These are phyloP conservation scores for Lenwebbia sp. DNA, from an alignment of 345 rosid species.

Conservation along the genomic window DNA sequence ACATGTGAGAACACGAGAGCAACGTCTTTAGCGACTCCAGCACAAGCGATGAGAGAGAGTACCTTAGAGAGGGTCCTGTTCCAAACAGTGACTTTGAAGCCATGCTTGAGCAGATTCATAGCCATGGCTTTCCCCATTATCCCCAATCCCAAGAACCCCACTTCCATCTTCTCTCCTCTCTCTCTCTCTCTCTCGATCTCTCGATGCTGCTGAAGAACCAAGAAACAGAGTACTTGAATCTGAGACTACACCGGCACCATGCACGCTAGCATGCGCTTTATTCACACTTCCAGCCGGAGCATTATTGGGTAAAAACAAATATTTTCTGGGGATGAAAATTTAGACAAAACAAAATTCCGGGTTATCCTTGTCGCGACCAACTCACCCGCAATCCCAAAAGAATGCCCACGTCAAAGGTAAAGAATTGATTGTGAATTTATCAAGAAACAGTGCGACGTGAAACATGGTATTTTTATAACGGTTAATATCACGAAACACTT, in stretches of 20 bases:
- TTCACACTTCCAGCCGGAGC: background rate
- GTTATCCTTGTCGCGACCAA: background rate
- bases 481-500: too few relatives aligned
- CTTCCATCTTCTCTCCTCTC: constrained; percentile 46
- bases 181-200: constrained; percentile 1
- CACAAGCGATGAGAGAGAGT: background rate
- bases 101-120: constrained; percentile 61
- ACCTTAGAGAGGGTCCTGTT: constrained; percentile 94
- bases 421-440: background rate
- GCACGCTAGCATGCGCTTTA: background rate
- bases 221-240: background rate
- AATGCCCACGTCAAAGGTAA: background rate
- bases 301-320: background rate
- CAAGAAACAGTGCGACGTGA: background rate
- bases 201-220: background rate
- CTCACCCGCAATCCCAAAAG: background rate
- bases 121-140: constrained; percentile 99
- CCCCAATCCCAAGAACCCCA: constrained; percentile 88
- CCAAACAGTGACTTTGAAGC: constrained; percentile 94
- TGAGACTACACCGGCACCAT: background rate
- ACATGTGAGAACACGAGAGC: background rate
- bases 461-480: background rate
- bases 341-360: background rate
- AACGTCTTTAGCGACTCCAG: background rate
- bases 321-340: background rate